These are phyloP conservation scores for Inonotus obliquus DNA, from an alignment of 1,284 basidiomycete genomes.

Conservation along the genomic window DNA sequence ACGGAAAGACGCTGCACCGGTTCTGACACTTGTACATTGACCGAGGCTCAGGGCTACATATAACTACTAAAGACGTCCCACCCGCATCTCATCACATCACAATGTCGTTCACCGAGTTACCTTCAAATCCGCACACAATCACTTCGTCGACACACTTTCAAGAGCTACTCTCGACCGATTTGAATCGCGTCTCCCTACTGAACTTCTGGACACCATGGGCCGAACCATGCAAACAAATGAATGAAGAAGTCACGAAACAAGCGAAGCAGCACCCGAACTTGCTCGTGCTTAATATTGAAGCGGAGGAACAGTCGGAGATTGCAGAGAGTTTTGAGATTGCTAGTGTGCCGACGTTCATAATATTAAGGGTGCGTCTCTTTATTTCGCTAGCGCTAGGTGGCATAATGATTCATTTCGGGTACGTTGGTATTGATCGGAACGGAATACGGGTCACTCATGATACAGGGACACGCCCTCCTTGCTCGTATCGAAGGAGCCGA, in stretches of 20 bases:
- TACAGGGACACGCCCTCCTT: constrained; percentile 87
- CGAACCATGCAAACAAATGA: constrained; percentile 85
- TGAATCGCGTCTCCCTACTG: constrained; percentile 76
- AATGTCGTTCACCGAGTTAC: constrained; percentile 21
- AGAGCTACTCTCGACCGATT: constrained; percentile 66
- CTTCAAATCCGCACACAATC: constrained; percentile 50
- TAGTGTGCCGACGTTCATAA: constrained; percentile 83
- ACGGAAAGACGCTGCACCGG: neutral
- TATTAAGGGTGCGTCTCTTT: constrained; percentile 60
- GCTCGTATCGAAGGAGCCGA: constrained; percentile 82
- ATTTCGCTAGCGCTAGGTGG: neutral
- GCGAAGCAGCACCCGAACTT: constrained; percentile 66
- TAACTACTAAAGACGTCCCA: neutral
- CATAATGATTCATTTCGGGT: neutral
- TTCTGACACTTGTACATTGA: neutral
- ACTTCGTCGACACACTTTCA: constrained; percentile 71
- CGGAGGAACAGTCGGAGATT: constrained; percentile 85
- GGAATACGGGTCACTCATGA: neutral
- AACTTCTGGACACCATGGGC: constrained; percentile 96
- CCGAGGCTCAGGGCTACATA: neutral
- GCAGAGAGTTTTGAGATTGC: constrained; percentile 92
- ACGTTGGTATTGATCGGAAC: neutral
- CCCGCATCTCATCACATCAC: neutral
- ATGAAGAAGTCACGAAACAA: constrained; percentile 66
- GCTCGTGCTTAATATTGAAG: constrained; percentile 76